Conservation (phyloP, 768 basidiomycete genomes). For the Pisolithus marmoratus region DNA sequence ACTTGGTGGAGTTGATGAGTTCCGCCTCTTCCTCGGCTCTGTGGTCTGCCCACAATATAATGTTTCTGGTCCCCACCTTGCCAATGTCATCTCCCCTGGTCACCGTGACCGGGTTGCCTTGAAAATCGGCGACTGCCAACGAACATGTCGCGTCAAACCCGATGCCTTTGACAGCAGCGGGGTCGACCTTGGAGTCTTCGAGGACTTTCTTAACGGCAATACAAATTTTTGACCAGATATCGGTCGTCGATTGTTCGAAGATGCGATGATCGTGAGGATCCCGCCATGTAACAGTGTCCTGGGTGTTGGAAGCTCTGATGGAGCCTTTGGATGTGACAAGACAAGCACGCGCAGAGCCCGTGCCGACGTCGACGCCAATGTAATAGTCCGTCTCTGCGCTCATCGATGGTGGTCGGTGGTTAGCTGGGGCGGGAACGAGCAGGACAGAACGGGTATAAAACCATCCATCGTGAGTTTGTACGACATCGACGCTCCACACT, state of each 20-base stretch:
- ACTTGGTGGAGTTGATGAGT: conserved; percentile 79
- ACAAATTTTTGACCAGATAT: conserved; percentile 79
- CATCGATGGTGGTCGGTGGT: conserved; percentile 14
- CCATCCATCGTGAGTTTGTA: too few relatives aligned
- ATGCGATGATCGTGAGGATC: conserved; percentile 82
- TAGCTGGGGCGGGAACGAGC: not conserved
- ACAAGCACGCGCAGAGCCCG: conserved; percentile 87
- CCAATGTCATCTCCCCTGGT: conserved; percentile 65
- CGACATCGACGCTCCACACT: too few relatives aligned
- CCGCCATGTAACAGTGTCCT: conserved; percentile 82
- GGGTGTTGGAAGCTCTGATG: conserved; percentile 72
- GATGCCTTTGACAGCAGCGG: conserved; percentile 70
- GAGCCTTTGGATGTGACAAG: conserved; percentile 66
- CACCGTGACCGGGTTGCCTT: conserved; percentile 71
- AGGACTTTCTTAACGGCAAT: conserved; percentile 61
- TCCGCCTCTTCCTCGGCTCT: conserved; percentile 90
- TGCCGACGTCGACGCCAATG: conserved; percentile 83
- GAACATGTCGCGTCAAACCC: conserved; percentile 98
- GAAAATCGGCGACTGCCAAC: conserved; percentile 73
- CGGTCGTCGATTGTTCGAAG: conserved; percentile 90
- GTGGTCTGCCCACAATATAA: conserved; percentile 97
- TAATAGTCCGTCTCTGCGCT: conserved; percentile 41
- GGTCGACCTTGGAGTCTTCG: conserved; percentile 45
- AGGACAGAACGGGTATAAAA: not conserved
- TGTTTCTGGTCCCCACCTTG: conserved; percentile 58